Conservation (phyloP, 2,329 filamentous ascomycete genomes). For the Chaetomium sp. region DNA sequence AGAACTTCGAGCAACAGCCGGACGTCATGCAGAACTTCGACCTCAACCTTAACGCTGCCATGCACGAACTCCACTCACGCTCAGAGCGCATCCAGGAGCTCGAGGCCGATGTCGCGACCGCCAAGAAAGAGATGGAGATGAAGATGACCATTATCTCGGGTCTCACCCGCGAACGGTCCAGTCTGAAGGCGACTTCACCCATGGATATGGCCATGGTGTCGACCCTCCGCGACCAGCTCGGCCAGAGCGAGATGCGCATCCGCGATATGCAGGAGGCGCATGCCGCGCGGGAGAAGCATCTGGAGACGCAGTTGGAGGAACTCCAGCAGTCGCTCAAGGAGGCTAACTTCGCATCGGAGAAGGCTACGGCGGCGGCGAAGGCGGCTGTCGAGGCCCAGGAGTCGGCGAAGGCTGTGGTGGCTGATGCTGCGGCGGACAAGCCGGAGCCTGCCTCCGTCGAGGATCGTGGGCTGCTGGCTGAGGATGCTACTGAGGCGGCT, state of each 20-base stretch:
- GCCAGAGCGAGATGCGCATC: slow-evolving; percentile 79
- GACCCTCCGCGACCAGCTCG: slow-evolving; percentile 78
- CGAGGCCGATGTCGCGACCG: slow-evolving; percentile 72
- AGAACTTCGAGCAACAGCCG: slow-evolving; percentile 75
- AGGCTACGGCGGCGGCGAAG: slow-evolving; percentile 2
- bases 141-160: slow-evolving; percentile 96
- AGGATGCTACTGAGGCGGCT: slow-evolving; percentile 13
- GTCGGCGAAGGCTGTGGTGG: slow-evolving; percentile 36
- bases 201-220: slow-evolving; percentile 90
- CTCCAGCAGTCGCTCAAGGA: slow-evolving; percentile 42
- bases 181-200: slow-evolving; percentile 66
- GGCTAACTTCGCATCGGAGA: background rate
- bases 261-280: slow-evolving; percentile 66
- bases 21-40: slow-evolving; percentile 91
- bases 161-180: slow-evolving; percentile 85
- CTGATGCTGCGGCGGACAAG: background rate
- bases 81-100: slow-evolving; percentile 87
- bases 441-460: slow-evolving; percentile 16
- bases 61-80: slow-evolving; percentile 82
- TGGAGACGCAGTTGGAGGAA: slow-evolving; percentile 63
- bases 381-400: slow-evolving; percentile 21
- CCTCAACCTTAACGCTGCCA: slow-evolving; percentile 80
- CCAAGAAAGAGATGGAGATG: slow-evolving; percentile 93
- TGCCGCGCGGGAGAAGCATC: slow-evolving; percentile 65
- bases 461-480: slow-evolving; percentile 1